Evolutionary conservation across 2,329 filamentous ascomycete genomes (phyloP), one percentile per base, ranked within the genome.

Genomic region (Fusarium lateritium): DNA sequence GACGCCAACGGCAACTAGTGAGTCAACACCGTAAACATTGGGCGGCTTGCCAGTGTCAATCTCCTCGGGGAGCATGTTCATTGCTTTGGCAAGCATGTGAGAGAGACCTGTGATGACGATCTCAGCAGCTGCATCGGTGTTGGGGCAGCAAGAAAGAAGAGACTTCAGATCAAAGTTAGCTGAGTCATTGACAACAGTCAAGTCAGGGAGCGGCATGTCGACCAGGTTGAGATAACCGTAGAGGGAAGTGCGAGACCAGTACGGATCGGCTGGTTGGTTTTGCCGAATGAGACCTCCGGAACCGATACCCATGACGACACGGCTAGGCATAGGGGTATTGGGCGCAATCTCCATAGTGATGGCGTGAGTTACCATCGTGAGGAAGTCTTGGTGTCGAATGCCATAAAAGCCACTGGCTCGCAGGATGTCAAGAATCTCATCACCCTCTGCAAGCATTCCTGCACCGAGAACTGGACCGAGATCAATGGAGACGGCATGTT

Each of bases 371-470:
- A 88, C 57, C 17, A 87, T 73, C 9, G 77, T 79, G n/a, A 85
- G 76, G 51, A 85, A 85, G 69, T 87, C 84, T 6, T 80, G 71
- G 40, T 86, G 80, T 4, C 84, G 80, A 31, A 87, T 85, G 36
- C 85, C 85, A 68, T 86, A 83, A 76, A 88, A 88, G 2, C 86
- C 86, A 46, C 79, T 83, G 6, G 82, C 81, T 19, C 83, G 82
- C 49, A 88, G 81, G 47, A 80, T 82, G 59, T 84, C 79, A 13
- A 87, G 78, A 2, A 83, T 82, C 3, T 74, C 74, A 17, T 83
- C 82, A 65, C 86, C 81, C 5, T 84, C 80, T 2, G 83, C 82
- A 17, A 88, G 81, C 85, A 88, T 87, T 3, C 85, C 85, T 0
- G 84, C 84, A 6, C 83, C 85, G 13, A 87, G 79, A 13, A 88